Base-by-base conservation (phyloP, 2,329 filamentous ascomycete species). In the Aspergillus alliaceus region DNA sequence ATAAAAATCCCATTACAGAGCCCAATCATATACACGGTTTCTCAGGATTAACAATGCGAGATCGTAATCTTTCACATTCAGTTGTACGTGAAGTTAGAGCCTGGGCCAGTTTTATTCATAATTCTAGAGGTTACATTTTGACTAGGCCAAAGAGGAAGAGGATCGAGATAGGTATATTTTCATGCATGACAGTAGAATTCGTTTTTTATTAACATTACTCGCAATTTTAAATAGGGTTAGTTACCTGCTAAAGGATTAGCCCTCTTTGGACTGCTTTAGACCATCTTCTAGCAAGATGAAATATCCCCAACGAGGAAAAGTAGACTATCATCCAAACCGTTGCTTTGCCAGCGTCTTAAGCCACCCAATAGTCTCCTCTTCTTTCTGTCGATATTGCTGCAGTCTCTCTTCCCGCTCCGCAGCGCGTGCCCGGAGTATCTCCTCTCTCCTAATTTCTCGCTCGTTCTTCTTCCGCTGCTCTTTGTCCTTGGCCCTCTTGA, bases 341-440 rank as follows among this genome's bases (percentile, higher is more conserved):
- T 90, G 85, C 76, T 83, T 88, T 15, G 92, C 93, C 75, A 98
- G 76, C 66, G 87, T 85, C 75, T 83, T 88, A 68, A 98, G 69
- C 82, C 91, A 92, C 49, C 85, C 85, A 81, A 97, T 91, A 1
- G 91, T 96, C 69, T 86, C 86, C 61, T 92, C 88, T 75, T 98
- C 93, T 73, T 91, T 90, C 66, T 85, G 84, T 67, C 84, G 82
- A 73, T 90, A 88, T 63, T 84, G 86, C 65, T 82, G 80, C 51
- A 93, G 70, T 65, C 86, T 83, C 77, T 92, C 90, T 70, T 96
- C 91, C 64, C 92, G 82, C 80, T 97, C 93, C 47, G 86, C 91
- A 59, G 82, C 82, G 69, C 86, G 85, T 11, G 91, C 91, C 68
- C 91, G 78, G 59, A 89, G 77, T 56, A 91, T 82, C 76, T 96